Base-by-base conservation (phyloP, 1,284 basidiomycete genomes). In the Fomitopsis betulina region DNA sequence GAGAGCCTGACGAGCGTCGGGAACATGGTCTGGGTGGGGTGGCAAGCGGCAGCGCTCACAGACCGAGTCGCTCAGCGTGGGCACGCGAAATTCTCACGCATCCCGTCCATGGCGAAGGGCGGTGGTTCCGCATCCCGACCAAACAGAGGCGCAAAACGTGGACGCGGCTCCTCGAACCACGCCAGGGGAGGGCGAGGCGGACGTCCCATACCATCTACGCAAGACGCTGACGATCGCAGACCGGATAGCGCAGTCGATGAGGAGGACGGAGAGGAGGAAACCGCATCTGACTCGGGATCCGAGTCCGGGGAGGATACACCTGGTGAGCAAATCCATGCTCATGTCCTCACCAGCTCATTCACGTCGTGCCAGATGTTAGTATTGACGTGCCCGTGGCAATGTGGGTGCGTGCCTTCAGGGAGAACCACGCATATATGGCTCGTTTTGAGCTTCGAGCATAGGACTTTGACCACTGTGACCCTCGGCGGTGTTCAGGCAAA, bases 401-500 rank as follows among this genome's bases (percentile, higher is more conserved):
- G 93, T 95, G 93, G 93, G 90, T 87, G 59, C 72, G 89, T 79
- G 40, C 32, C 51, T 54, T 25, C 3, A 45, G n/a, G 10, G 55
- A 27, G 15, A 15, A 27, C 2, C 25, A 1, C 7, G 5, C 6
- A 30, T 32, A 10, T 15, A 9, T 32, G 21, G 12, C 39, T 19
- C 33, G 27, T 39, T 40, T 3, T 25, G 8, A n/a, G n/a, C n/a
- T n/a, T n/a, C n/a, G 17, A 23, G 51, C 13, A 27, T 17, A 94
- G 93, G 96, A 98, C 72, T 98, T 99, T 72, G 90, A 94, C 70
- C 96, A 98, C 71, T 98, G 96, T 72, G 96, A 99, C 72, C 96
- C 96, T 0, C 86, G 87, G 54, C 85, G 94, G 38, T 99, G 96
- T 68, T 96, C 93, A 8, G 96, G 96, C 12, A 98, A 98, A 78